These are phyloP conservation scores for Neodidymelliopsis sp. DNA, from an alignment of 2,329 filamentous ascomycete species.

Conservation along the genomic window DNA sequence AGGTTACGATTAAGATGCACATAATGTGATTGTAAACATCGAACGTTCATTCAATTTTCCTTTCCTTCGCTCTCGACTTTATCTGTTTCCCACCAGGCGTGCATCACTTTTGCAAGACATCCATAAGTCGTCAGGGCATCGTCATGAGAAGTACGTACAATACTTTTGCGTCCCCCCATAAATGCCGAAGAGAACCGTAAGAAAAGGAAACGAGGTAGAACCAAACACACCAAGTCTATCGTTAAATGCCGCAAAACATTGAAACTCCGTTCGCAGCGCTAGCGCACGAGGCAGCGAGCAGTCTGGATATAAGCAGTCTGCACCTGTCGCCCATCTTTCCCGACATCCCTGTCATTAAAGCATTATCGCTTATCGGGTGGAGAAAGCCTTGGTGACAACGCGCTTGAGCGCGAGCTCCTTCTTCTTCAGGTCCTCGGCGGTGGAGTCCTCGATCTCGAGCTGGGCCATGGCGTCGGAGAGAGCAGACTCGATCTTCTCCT, in stretches of 20 bases:
- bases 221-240: constrained; percentile 47
- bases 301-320: constrained; percentile 38
- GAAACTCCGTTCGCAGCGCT: constrained; percentile 39
- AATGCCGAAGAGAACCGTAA: constrained; percentile 37
- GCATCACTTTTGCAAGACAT: constrained; percentile 31
- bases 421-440: constrained; percentile 97
- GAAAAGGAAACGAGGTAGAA: constrained; percentile 31
- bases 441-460: constrained; percentile 92
- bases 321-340: constrained; percentile 34
- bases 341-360: constrained; percentile 20
- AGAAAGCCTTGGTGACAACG: constrained; percentile 97
- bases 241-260: constrained; percentile 43
- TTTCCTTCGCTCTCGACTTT: constrained; percentile 20
- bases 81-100: constrained; percentile 30
- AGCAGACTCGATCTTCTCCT: constrained; percentile 98
- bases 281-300: constrained; percentile 25
- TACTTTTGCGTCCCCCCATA: constrained; percentile 35
- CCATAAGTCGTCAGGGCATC: constrained; percentile 39
- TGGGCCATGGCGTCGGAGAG: constrained; percentile 97
- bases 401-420: constrained; percentile 98
- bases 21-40: constrained; percentile 11
- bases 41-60: constrained; percentile 25
- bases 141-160: constrained; percentile 40
- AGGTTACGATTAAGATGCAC: too few relatives aligned
- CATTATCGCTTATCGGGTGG: constrained; percentile 71